phyloP scores from a whole-genome alignment of 1,139 yeast species.

The Scheffersomyces lignicola region DNA sequence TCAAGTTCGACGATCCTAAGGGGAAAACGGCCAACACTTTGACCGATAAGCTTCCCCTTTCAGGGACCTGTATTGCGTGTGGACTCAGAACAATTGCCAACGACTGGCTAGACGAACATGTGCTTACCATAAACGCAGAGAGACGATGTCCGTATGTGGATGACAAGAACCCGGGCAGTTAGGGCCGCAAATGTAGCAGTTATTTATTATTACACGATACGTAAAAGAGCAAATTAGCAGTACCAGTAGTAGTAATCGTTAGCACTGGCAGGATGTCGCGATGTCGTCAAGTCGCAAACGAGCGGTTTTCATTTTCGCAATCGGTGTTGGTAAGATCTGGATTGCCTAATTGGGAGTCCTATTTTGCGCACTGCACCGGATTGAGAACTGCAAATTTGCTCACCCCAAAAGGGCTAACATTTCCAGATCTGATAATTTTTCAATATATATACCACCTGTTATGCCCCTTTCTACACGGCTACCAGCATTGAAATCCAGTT shows the following conservation, averaged over 20 bases:
- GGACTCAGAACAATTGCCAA: slow-evolving; percentile 33
- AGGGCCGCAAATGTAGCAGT: too few species aligned
- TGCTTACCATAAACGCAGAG: slow-evolving; percentile 26
- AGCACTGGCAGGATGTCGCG: too few species aligned
- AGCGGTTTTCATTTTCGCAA: neutral
- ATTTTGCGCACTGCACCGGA: slow-evolving; percentile 1
- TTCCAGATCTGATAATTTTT: neutral
- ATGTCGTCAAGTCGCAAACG: too few species aligned
- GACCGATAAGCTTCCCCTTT: slow-evolving; percentile 42
- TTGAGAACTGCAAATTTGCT: neutral
- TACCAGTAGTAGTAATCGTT: neutral
- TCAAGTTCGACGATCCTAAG: slow-evolving; percentile 44
- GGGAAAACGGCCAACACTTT: slow-evolving; percentile 44
- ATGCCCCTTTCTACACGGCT: too few species aligned
- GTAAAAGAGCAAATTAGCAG: too few species aligned
- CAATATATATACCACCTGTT: too few species aligned
- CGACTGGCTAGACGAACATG: slow-evolving; percentile 45
- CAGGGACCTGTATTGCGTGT: slow-evolving; percentile 44
- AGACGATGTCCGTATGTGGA: slow-evolving; percentile 25
- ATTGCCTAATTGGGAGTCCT: too few species aligned
- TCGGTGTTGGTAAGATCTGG: too few species aligned
- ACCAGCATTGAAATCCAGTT: too few species aligned
- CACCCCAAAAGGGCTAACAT: too few species aligned
- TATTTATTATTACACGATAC: slow-evolving; percentile 1
- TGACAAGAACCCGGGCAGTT: slow-evolving; percentile 4